Base-by-base conservation (phyloP, 495 filamentous ascomycete genomes). In the Tricharina praecox region DNA sequence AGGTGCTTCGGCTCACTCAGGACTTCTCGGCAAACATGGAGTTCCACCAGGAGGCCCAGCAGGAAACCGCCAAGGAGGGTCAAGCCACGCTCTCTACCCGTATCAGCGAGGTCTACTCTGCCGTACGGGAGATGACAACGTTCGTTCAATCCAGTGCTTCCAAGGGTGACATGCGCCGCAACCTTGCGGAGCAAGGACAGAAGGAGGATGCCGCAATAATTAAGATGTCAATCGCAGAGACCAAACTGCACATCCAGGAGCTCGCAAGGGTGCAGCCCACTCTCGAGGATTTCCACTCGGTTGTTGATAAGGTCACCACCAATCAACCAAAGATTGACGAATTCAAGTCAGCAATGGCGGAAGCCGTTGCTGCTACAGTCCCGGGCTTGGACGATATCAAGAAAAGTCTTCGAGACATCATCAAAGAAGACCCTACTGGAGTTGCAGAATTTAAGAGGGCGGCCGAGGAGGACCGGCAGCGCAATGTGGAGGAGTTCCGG, bases 1-100 rank as follows among this genome's bases (percentile, higher is more conserved):
- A 59, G 33, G 38, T 59, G 41, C 23, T 54, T 23, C 46, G 50
- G 3, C 8, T 52, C 11, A 47, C 51, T 7, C 50, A 42, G 33
- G 48, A 58, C 38, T 54, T 49, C 11, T 48, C 55, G 7, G 43
- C 46, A 45, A 58, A 58, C 20, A 33, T 53, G 23, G 45, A 58
- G 13, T 53, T 53, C 39, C 42, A 58, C 26, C 55, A 57, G 16
- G 50, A 51, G 28, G 46, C 54, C 20, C 50, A 57, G 16, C 46
- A 48, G 18, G 47, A 49, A 20, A 35, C 38, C 9, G 35, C 51
- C 16, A 59, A 28, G 15, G 47, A 53, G 20, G 50, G 48, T 13
- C 47, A 59, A 13, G 39, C 43, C 15, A 23, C 33, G 16, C 13
- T 59, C n/a, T 41, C 21, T 16, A 28, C 53, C 36, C 49, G 42